Percentiles rank a stretch among this genome's conserved stretches.
phyloP scores from a whole-genome alignment of 164 flowering plant species.

The Vitis riparia region DNA sequence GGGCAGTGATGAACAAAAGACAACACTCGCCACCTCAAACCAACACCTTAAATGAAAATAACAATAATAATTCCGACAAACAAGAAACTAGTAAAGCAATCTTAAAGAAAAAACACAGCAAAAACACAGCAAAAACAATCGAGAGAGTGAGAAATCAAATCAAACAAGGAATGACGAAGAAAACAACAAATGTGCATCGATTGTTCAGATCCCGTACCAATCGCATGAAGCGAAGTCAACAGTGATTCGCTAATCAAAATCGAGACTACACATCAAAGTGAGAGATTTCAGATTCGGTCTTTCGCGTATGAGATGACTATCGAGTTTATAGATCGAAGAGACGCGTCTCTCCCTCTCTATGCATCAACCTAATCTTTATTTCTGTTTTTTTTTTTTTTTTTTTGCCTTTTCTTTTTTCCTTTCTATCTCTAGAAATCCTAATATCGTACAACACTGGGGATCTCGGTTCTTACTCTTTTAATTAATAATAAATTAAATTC shows the following conservation, averaged over 20 bases:
- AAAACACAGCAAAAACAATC: background rate
- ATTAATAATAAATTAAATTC: background rate
- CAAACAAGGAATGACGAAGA: background rate
- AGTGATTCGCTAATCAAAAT: background rate
- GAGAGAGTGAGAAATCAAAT: too few species aligned
- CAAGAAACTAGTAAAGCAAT: too few species aligned
- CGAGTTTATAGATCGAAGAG: constrained; percentile 5
- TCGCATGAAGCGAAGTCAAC: constrained; percentile 7
- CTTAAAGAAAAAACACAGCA: background rate
- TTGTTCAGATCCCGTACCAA: constrained; percentile 20
- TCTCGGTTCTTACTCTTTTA: background rate
- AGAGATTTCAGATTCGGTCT: too few species aligned
- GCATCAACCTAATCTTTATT: too few species aligned
- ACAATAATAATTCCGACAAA: too few species aligned
- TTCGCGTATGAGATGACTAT: background rate
- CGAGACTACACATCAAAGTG: too few species aligned
- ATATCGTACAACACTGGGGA: background rate
- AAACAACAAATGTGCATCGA: background rate
- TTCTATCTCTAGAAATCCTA: background rate
- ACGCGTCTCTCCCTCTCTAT: constrained; percentile 1
- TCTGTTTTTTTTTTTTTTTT: too few species aligned
- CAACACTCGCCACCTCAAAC: too few species aligned
- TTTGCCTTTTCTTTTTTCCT: too few species aligned
- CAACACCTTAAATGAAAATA: too few species aligned
- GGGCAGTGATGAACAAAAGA: too few species aligned